Percentiles rank a stretch among this genome's conserved stretches.
Conservation (phyloP, 2,329 filamentous ascomycete species). For the Pyrenochaeta sp. region DNA sequence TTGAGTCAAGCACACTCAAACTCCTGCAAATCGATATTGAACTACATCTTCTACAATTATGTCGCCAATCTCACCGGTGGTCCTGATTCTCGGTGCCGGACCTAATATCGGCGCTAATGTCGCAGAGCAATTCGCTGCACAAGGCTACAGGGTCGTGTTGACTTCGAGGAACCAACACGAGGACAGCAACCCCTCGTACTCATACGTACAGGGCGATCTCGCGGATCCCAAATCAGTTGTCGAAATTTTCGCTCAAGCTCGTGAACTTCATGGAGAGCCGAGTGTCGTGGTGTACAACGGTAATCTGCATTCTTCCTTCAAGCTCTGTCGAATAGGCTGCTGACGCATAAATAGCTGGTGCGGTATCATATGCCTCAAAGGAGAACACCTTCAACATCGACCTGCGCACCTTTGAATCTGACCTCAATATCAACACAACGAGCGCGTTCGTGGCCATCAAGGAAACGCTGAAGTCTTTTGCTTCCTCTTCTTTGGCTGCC, state of each 20-base stretch:
- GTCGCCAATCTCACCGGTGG: background rate
- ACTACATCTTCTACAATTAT: background rate
- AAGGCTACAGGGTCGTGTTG: background rate
- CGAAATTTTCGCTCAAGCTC: background rate
- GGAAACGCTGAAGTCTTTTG: constrained; percentile 40
- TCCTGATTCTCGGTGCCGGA: background rate
- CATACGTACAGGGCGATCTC: background rate
- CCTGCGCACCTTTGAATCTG: constrained; percentile 10
- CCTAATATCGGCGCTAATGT: background rate
- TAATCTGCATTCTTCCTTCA: background rate
- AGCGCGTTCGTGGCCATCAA: constrained; percentile 53
- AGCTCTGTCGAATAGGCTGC: background rate
- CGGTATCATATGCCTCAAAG: background rate
- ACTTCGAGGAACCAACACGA: background rate
- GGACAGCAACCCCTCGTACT: background rate
- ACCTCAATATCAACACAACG: constrained; percentile 50
- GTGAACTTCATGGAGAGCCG: background rate
- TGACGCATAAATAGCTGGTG: background rate
- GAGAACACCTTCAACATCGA: background rate
- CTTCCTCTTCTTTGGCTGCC: constrained; percentile 44
- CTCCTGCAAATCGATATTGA: background rate
- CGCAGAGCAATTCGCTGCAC: background rate
- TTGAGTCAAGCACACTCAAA: background rate
- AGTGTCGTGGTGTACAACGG: background rate
- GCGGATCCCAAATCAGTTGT: background rate